These are phyloP conservation scores for Fraxinus quadrangulata DNA, from an alignment of 257 asterid species.

Conservation along the genomic window DNA sequence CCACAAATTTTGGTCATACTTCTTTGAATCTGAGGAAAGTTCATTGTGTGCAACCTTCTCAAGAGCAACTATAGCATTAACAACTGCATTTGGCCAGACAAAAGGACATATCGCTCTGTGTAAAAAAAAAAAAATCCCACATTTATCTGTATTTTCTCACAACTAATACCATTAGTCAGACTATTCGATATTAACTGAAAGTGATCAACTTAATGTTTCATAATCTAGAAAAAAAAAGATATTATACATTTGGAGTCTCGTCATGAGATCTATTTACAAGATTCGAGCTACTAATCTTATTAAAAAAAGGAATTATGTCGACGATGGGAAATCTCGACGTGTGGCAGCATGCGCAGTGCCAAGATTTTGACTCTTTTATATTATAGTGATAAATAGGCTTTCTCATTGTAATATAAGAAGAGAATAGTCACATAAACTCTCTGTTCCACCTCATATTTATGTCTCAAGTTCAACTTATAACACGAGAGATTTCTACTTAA, in stretches of 20 bases:
- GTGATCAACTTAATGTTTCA: not conserved
- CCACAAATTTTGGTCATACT: slow-evolving; percentile 86
- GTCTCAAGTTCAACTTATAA: too few species aligned
- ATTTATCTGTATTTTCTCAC: not conserved
- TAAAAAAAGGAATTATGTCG: too few species aligned
- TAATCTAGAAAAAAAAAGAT: not conserved
- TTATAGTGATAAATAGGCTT: too few species aligned
- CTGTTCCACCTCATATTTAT: too few species aligned
- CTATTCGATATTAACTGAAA: not conserved
- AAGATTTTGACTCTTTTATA: too few species aligned
- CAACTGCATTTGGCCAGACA: slow-evolving; percentile 77
- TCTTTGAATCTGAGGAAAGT: slow-evolving; percentile 55
- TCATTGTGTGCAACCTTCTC: slow-evolving; percentile 70
- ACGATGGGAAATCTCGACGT: too few species aligned
- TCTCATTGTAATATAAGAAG: too few species aligned
- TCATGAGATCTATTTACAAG: slow-evolving; percentile 35
- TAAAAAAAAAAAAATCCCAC: slow-evolving; percentile 21
- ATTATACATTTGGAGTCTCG: slow-evolving; percentile 38
- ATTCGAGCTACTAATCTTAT: slow-evolving; percentile 29
- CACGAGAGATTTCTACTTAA: too few species aligned
- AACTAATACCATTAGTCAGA: slow-evolving; percentile 5
- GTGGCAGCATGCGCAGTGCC: too few species aligned
- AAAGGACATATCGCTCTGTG: slow-evolving; percentile 43
- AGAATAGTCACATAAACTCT: too few species aligned
- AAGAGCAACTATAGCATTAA: slow-evolving; percentile 57